phyloP scores from a whole-genome alignment of 1,139 yeast species.

The Diutina neorugosa region DNA sequence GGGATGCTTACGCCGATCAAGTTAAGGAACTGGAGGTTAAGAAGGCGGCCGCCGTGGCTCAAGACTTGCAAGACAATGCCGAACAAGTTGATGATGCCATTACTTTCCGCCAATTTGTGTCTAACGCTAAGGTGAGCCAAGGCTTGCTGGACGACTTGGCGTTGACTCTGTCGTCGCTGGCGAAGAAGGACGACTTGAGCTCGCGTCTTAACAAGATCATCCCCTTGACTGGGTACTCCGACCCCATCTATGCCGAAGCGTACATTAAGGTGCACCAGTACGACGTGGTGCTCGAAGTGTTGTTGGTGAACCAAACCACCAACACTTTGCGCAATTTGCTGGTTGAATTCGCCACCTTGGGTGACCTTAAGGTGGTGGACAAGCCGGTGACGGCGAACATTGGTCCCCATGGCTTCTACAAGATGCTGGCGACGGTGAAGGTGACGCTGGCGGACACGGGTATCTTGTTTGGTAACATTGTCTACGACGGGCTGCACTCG shows the following conservation, averaged over 20 bases:
- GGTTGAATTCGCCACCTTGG: conserved; percentile 93
- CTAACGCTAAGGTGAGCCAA: conserved; percentile 14
- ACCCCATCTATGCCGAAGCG: conserved; percentile 97
- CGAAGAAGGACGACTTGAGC: conserved; percentile 45
- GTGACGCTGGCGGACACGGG: conserved; percentile 92
- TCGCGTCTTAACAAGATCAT: conserved; percentile 82
- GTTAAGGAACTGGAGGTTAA: conserved; percentile 41
- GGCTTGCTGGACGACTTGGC: conserved; percentile 35
- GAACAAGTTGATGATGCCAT: conserved; percentile 79
- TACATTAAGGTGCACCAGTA: conserved; percentile 90
- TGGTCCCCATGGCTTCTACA: conserved; percentile 94
- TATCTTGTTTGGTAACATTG: conserved; percentile 87
- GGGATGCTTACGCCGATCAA: conserved; percentile 65
- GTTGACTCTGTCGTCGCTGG: conserved; percentile 31
- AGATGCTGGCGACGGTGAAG: conserved; percentile 77
- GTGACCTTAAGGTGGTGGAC: conserved; percentile 91
- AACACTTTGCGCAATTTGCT: conserved; percentile 83
- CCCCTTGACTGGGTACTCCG: conserved; percentile 94
- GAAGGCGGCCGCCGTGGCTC: conserved; percentile 47
- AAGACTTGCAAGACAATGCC: conserved; percentile 52
- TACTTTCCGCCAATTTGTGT: conserved; percentile 70
- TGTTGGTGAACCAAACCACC: conserved; percentile 88
- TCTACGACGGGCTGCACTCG: conserved; percentile 93
- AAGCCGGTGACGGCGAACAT: conserved; percentile 87
- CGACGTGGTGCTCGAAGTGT: conserved; percentile 88